phyloP scores from a whole-genome alignment of 352 stramenopile species.

The Pythium guiyangense region DNA sequence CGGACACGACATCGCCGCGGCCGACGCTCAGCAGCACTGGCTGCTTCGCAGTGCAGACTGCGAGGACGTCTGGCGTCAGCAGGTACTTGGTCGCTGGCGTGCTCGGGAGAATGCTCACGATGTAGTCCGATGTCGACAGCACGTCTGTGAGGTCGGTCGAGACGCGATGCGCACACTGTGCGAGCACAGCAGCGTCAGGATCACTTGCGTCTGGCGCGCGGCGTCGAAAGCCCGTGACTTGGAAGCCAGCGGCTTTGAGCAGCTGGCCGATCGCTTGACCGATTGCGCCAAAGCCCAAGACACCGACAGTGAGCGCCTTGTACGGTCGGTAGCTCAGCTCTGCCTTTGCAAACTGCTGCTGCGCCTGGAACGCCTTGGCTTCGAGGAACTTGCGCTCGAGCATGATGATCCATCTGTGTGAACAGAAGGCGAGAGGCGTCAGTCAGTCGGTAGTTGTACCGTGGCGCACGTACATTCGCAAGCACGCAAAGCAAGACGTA shows the following conservation, averaged over 20 bases:
- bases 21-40: slow-evolving; percentile 87
- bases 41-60: slow-evolving; percentile 38
- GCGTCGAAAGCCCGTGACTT: slow-evolving; percentile 68
- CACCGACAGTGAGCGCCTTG: slow-evolving; percentile 38
- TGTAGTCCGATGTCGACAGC: slow-evolving; percentile 55
- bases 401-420: slow-evolving; percentile 42
- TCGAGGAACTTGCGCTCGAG: slow-evolving; percentile 63
- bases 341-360: slow-evolving; percentile 28
- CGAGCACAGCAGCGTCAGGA: background rate
- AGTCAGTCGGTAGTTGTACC: background rate
- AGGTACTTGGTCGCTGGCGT: slow-evolving; percentile 65
- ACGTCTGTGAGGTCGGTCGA: slow-evolving; percentile 34
- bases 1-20: slow-evolving; percentile 68
- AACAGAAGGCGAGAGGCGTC: too few species aligned
- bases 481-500: slow-evolving; percentile 6
- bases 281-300: slow-evolving; percentile 62
- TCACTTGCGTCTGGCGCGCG: slow-evolving; percentile 33
- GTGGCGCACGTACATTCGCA: too few species aligned
- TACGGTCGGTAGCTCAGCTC: slow-evolving; percentile 40
- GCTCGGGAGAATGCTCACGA: slow-evolving; percentile 83
- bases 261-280: slow-evolving; percentile 49
- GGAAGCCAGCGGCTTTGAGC: slow-evolving; percentile 46
- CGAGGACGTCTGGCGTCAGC: slow-evolving; percentile 43
- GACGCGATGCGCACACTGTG: too few species aligned
- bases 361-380: slow-evolving; percentile 28